Percentiles rank a stretch among this genome's conserved stretches.
Conservation (phyloP, 2,329 filamentous ascomycete genomes). For the Neonectria sp. region DNA sequence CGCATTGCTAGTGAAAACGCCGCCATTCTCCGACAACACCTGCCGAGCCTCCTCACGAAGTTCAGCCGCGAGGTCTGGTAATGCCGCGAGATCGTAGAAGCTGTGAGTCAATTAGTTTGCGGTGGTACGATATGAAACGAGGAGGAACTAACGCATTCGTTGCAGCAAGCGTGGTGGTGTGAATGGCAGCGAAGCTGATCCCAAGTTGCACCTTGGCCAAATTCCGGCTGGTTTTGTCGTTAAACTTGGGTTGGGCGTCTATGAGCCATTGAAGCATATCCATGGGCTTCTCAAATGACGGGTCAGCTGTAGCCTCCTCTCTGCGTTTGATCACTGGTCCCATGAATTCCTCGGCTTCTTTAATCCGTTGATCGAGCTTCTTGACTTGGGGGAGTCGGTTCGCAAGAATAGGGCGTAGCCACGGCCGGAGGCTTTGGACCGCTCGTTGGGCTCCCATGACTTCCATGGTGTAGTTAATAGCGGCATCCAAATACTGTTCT, state of each 20-base stretch:
- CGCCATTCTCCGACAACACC: conserved; percentile 53
- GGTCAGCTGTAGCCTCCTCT: conserved; percentile 30
- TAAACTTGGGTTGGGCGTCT: conserved; percentile 54
- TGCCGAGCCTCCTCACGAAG: conserved; percentile 66
- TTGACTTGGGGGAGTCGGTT: conserved; percentile 53
- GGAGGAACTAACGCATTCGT: conserved; percentile 58
- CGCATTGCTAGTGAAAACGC: conserved; percentile 53
- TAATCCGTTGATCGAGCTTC: conserved; percentile 50
- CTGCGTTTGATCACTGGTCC: conserved; percentile 53
- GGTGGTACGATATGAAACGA: background rate
- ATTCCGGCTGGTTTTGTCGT: conserved; percentile 50
- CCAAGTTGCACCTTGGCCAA: conserved; percentile 60
- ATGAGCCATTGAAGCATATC: conserved; percentile 66
- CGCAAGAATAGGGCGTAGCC: conserved; percentile 53
- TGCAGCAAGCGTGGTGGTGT: conserved; percentile 63
- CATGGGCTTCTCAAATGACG: conserved; percentile 53
- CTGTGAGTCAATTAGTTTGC: conserved; percentile 28
- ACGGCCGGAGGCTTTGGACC: conserved; percentile 48
- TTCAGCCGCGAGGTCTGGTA: conserved; percentile 65
- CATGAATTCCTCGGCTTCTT: conserved; percentile 54
- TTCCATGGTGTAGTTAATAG: conserved; percentile 64
- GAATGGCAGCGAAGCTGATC: conserved; percentile 66
- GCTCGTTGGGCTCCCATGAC: conserved; percentile 54
- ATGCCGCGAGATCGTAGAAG: conserved; percentile 66
- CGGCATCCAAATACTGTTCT: conserved; percentile 61